A percentile compares a stretch with the other conserved stretches of the same genome.
Conservation (phyloP, 306 rosid species). For the Crotalaria pallida region DNA sequence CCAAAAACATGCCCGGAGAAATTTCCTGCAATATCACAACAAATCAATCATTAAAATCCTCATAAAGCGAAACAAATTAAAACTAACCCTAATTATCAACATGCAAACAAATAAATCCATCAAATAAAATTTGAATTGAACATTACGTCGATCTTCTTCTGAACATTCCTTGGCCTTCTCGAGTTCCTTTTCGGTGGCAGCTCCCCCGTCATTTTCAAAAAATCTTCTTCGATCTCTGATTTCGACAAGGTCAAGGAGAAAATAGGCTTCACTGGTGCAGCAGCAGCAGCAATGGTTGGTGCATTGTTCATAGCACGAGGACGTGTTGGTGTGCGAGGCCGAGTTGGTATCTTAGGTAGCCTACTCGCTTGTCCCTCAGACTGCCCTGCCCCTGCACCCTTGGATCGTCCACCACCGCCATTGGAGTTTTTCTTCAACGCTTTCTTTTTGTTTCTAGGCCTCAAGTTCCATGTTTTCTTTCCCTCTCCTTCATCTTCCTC, state of each 20-base stretch:
- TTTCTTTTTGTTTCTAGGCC: too few species aligned
- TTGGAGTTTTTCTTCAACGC: too few species aligned
- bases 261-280: neutral
- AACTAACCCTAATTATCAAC: too few species aligned
- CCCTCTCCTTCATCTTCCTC: too few species aligned
- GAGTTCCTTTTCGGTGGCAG: slow-evolving; percentile 28
- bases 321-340: neutral
- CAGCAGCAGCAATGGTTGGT: too few species aligned
- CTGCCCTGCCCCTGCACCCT: too few species aligned
- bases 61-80: neutral
- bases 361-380: too few species aligned
- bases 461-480: too few species aligned
- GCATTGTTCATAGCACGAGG: neutral
- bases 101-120: neutral
- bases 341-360: too few species aligned
- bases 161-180: slow-evolving; percentile 19
- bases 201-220: slow-evolving; percentile 23
- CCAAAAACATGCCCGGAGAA: slow-evolving; percentile 31
- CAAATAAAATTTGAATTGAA: neutral
- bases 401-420: too few species aligned
- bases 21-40: slow-evolving; percentile 25
- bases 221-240: slow-evolving; percentile 38
- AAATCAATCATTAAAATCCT: slow-evolving; percentile 10
- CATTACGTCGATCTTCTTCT: slow-evolving; percentile 37
- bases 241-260: slow-evolving; percentile 5